Evolutionary conservation across 179 eudicot species (phyloP).

Genomic region (Corrigiola litoralis): DNA sequence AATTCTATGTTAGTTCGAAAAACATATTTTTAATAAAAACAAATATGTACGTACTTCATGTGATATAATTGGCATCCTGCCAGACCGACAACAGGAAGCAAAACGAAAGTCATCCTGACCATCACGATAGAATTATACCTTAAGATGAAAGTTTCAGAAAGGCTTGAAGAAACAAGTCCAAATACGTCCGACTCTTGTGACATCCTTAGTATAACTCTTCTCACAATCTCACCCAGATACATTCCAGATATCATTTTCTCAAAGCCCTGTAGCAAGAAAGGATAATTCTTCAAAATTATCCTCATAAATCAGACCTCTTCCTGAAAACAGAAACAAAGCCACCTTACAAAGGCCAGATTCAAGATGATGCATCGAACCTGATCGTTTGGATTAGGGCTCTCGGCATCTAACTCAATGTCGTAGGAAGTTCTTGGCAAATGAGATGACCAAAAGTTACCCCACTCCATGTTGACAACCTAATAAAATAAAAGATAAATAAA

Average conservation of each 20-base stretch:
- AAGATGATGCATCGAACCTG: conserved; percentile 25
- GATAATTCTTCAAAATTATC: neutral
- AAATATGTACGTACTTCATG: neutral
- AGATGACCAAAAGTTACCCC: conserved; percentile 98
- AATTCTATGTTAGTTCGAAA: neutral
- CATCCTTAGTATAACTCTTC: conserved; percentile 39
- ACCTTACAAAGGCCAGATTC: neutral
- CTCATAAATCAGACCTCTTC: neutral
- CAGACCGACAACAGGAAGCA: no score
- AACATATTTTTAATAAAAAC: no score
- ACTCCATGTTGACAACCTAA: conserved; percentile 93
- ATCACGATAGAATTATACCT: conserved; percentile 22
- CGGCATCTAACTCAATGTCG: conserved; percentile 39
- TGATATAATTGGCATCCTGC: no score
- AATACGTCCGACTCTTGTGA: conserved; percentile 35
- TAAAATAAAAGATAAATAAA: neutral
- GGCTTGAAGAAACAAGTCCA: conserved; percentile 31
- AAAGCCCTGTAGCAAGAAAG: conserved; percentile 33
- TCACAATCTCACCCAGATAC: conserved; percentile 48
- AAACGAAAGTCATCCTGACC: neutral
- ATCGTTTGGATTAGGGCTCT: conserved; percentile 48
- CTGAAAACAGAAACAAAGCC: neutral
- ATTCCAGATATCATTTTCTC: conserved; percentile 53
- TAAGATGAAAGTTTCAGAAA: conserved; percentile 32
- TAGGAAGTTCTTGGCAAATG: conserved; percentile 56